Conservation (phyloP, 2,329 filamentous ascomycete genomes). For the Chaetomiaceae sp. region DNA sequence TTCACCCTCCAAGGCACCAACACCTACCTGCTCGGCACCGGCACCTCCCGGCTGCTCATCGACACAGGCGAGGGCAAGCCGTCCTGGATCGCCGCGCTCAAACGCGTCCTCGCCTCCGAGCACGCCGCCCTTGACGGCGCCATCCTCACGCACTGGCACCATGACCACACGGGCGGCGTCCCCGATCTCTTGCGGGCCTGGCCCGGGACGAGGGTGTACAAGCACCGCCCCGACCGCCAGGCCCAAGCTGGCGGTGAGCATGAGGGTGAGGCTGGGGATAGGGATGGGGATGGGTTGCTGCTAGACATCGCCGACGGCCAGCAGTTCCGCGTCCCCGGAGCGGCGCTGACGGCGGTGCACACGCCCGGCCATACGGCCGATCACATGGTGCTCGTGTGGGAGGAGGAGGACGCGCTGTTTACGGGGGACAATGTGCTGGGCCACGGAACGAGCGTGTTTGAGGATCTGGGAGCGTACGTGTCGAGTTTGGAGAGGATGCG, state of each 20-base stretch:
- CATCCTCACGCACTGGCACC: conserved; percentile 89
- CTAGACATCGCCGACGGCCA: conserved; percentile 44
- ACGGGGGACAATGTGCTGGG: conserved; percentile 72
- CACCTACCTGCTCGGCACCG: conserved; percentile 85
- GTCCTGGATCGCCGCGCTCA: conserved; percentile 66
- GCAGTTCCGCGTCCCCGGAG: conserved; percentile 47
- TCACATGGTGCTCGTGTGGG: conserved; percentile 61
- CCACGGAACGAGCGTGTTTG: conserved; percentile 69
- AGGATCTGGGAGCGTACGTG: conserved; percentile 61
- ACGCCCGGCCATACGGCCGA: conserved; percentile 68
- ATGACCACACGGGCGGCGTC: conserved; percentile 77
- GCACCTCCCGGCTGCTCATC: conserved; percentile 68
- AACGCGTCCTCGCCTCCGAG: conserved; percentile 61
- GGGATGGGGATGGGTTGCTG: conserved; percentile 32
- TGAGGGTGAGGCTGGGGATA: not conserved
- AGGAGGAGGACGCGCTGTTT: conserved; percentile 64
- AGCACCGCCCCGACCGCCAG: too few species aligned
- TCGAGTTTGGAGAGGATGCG: conserved; percentile 58
- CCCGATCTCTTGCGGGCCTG: conserved; percentile 60
- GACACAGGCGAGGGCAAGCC: conserved; percentile 83
- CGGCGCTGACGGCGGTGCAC: conserved; percentile 58
- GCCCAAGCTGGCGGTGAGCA: too few species aligned
- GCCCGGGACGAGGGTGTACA: conserved; percentile 60
- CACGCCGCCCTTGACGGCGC: conserved; percentile 63
- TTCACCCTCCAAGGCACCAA: conserved; percentile 77